Evolutionary conservation across 768 basidiomycete species (phyloP).

Genomic region (Phylloporus arenicola): DNA sequence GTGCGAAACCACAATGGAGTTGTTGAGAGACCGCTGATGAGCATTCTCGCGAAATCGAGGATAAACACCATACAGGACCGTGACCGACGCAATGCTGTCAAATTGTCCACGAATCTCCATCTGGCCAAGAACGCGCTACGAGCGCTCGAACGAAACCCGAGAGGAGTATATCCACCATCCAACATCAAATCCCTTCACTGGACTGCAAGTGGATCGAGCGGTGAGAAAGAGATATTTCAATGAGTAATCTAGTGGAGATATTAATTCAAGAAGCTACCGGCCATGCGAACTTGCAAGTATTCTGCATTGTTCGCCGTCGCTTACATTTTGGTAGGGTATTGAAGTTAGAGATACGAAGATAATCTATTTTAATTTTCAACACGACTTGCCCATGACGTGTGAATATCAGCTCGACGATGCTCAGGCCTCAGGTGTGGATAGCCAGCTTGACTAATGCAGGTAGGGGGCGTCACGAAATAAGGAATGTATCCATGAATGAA

Average conservation of each 20-base stretch:
- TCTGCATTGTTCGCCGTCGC: not conserved
- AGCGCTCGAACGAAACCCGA: conserved; percentile 81
- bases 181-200: conserved; percentile 37
- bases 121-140: conserved; percentile 73
- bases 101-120: conserved; percentile 50
- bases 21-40: conserved; percentile 85
- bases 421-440: not conserved
- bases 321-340: conserved; percentile 55
- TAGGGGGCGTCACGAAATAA: conserved; percentile 1
- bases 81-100: too few species aligned
- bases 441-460: not conserved
- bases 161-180: conserved; percentile 57
- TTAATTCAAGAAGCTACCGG: conserved; percentile 88
- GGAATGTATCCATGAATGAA: conserved; percentile 8
- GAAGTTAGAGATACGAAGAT: not conserved
- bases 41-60: conserved; percentile 55
- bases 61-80: conserved; percentile 37
- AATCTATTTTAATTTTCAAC: not conserved
- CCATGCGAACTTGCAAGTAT: conserved; percentile 53
- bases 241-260: conserved; percentile 84
- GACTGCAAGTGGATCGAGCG: conserved; percentile 19
- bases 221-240: conserved; percentile 49
- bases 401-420: not conserved
- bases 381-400: not conserved
- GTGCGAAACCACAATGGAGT: conserved; percentile 83